Conservation (phyloP, 345 rosid genomes). For the Acer negundo region DNA sequence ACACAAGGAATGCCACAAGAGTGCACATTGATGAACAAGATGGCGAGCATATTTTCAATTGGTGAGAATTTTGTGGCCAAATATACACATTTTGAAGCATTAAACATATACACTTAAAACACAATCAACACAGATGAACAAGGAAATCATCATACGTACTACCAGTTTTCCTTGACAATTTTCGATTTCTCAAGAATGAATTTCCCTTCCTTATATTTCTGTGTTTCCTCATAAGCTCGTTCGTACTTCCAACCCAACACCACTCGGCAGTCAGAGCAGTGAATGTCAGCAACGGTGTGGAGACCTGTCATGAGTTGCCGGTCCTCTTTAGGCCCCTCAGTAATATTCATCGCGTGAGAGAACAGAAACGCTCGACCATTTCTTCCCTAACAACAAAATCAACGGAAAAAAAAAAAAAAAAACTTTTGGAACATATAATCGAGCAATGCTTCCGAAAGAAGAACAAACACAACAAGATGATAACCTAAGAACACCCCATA, state of each 20-base stretch:
- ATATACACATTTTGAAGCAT: conserved; percentile 5
- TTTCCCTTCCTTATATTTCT: conserved; percentile 48
- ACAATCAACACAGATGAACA: not conserved
- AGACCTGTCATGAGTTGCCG: conserved; percentile 43
- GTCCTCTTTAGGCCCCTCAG: conserved; percentile 41
- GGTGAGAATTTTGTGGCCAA: not conserved
- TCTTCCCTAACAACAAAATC: conserved; percentile 35
- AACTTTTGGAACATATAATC: not conserved
- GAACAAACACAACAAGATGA: not conserved
- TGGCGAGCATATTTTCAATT: conserved; percentile 11
- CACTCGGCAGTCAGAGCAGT: conserved; percentile 35
- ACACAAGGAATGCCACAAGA: conserved; percentile 22
- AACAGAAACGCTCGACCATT: conserved; percentile 44
- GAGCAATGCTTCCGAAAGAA: conserved; percentile 5
- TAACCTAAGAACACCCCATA: not conserved
- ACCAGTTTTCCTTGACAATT: conserved; percentile 42
- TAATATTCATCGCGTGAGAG: conserved; percentile 42
- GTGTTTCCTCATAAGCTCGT: conserved; percentile 42
- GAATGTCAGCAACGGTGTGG: conserved; percentile 43
- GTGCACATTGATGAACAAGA: conserved; percentile 15
- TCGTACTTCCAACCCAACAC: conserved; percentile 49
- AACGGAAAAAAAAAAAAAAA: not conserved
- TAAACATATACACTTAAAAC: conserved; percentile 12
- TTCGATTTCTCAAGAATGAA: conserved; percentile 45
- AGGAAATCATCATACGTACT: conserved; percentile 14